Base-by-base conservation (phyloP, 345 rosid species). In the Rhodamnia rubescens region DNA sequence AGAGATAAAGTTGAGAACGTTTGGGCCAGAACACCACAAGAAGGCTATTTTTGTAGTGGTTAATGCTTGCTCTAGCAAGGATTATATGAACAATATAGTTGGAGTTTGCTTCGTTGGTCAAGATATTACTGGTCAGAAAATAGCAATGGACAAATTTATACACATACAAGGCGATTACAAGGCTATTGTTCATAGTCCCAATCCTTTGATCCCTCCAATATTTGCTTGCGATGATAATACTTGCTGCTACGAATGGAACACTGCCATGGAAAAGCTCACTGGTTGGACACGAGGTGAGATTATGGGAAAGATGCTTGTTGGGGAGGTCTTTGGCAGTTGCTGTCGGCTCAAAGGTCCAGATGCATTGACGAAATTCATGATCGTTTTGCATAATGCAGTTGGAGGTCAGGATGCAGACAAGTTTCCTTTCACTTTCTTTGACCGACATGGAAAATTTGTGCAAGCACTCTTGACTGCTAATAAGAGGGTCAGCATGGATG, bases 101-200 rank as follows among this genome's bases (percentile, higher is more conserved):
- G 99, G 99, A 82, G 98, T 95, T 85, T 97, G 98, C 92, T 97
- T 97, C 89, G 94, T 97, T 4, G 99, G 93, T 86, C 98, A 97
- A 87, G 98, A 97, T 83, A 93, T 97, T 57, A 97, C 99, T 32
- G 94, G 91, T 89, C 98, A 97, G 86, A 97, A 96, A 85, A 91
- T 94, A 82, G 98, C 93, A 51, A 97, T 97, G 99, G 99, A 97
- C 87, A 97, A 97, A 90, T 97, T 96, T 89, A 89, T 94, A 88
- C 90, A 91, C 86, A 96, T 96, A 90, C 97, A 95, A 89, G 98
- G 99, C 87, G 99, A 95, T 87, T 96, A 96, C 89, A 95, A 93
- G 90, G 95, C 98, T 83, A 95, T 96, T 21, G 87, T 96, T 88
- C 99, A 96, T 85, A 95, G 98, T 89, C 99, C 98, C 83, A 96